These are phyloP conservation scores for Colletotrichum limetticola DNA, from an alignment of 2,329 filamentous ascomycete genomes.

Conservation along the genomic window DNA sequence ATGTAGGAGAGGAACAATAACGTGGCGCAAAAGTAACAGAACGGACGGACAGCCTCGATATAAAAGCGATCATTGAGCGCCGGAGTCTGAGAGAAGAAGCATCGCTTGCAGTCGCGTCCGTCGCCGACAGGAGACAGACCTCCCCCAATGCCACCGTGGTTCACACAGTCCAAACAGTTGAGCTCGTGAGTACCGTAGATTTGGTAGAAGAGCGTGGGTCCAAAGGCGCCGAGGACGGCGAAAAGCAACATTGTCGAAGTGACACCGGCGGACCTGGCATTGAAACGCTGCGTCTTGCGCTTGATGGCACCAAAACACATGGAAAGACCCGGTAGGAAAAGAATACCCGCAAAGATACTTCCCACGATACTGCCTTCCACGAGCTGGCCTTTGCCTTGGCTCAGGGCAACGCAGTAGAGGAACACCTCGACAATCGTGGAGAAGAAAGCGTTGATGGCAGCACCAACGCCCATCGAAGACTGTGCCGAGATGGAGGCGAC, in stretches of 20 bases:
- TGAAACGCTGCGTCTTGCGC: constrained; percentile 98
- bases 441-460: constrained; percentile 98
- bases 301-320: constrained; percentile 99
- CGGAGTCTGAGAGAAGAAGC: constrained; percentile 91
- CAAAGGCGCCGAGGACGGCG: constrained; percentile 93
- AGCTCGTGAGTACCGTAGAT: constrained; percentile 98
- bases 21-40: constrained; percentile 87
- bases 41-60: constrained; percentile 88
- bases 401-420: constrained; percentile 93
- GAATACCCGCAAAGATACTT: constrained; percentile 95
- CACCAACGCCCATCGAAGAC: constrained; percentile 97
- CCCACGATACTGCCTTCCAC: constrained; percentile 98
- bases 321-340: constrained; percentile 92
- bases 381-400: constrained; percentile 89
- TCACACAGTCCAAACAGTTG: constrained; percentile 77
- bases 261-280: constrained; percentile 93
- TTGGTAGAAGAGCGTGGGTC: constrained; percentile 96
- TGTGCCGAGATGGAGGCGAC: constrained; percentile 98
- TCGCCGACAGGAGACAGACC: constrained; percentile 44
- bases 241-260: constrained; percentile 98
- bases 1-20: constrained; percentile 93
- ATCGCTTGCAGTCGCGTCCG: constrained; percentile 85
- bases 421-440: constrained; percentile 98
- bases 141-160: constrained; percentile 51
- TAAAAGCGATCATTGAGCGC: constrained; percentile 90